Base-by-base conservation (phyloP, 208 protist species). In the Porcisia hertigi region DNA sequence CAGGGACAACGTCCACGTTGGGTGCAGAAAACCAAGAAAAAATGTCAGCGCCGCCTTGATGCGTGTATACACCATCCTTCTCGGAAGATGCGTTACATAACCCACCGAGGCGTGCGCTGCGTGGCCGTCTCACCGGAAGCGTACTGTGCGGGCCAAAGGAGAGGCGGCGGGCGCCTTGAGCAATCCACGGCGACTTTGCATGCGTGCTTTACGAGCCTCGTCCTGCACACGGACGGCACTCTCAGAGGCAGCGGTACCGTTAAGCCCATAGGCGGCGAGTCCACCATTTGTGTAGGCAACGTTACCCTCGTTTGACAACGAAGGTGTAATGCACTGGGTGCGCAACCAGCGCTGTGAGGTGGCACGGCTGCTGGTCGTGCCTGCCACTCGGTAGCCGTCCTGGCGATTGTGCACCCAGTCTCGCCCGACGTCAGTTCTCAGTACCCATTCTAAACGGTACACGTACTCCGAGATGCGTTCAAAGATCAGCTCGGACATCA, bases 391-490 rank as follows among this genome's bases (percentile, higher is more conserved):
- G 18, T 57, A 18, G 25, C 12, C 30, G 7, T 57, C 49, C 43
- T 57, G 3, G 47, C 41, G 43, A 4, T 23, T 55, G 23, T 67
- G 64, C 55, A 73, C 14, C 41, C 49, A 39, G n/a, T 76, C 47
- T 54, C 12, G 14, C 7, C 71, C 71, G 30, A 3, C 20, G 7
- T 82, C 78, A 11, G 72, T 70, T 1, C 82, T 77, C 84, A 86
- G 73, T 36, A 94, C 73, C 0, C 67, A 79, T 71, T 94, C 88
- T 18, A 87, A 76, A 11, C 88, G 88, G 60, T 75, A 71, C 7
- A 95, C 85, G 71, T 90, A 92, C 82, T 95, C 88, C 39, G 78
- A 82, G 53, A 93, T 65, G 45, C 85, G 84, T 69, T 53, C 76
- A 66, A 81, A 86, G 6, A 88, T 57, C 49, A 93, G 52, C 71